Evolutionary conservation across 768 basidiomycete genomes (phyloP), one percentile per base, ranked within the genome.

Genomic region (Heimioporus sp.): DNA sequence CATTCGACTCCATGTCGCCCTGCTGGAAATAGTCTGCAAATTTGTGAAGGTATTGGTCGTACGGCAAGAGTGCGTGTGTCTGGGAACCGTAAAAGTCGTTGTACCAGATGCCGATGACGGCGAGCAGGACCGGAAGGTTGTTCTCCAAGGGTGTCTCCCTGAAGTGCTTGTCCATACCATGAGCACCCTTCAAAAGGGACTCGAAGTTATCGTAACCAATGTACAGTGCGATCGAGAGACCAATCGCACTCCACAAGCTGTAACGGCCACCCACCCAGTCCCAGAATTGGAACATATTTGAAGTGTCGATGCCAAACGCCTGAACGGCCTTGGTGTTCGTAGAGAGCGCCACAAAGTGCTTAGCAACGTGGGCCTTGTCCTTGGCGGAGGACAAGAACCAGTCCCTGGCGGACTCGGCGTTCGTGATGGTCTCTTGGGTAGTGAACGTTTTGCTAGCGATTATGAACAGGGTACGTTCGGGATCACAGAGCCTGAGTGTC

Each of bases 21-120:
- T 98, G 97, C 72, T 98, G 97, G 90, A 99, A 99, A 78, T 98
- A 98, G 72, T 99, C 97, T 35, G 97, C 96, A 63, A 99, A 99
- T 72, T 96, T 97, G 81, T 98, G 92, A 57, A 99, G 76, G 74
- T 99, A 99, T 70, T 99, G 97, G 73, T 99, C 97, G 66, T 99
- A 99, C 0, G 97, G 97, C 39, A 99, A 80, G 38, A 99, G 80
- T 3, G 88, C 92, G 58, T 96, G 91, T 4, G 97, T 98, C 74
- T 99, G 97, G 34, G 96, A 76, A 57, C 92, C 87, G 68, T 96
- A 98, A 73, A 98, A 99, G 76, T 98, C 92, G 69, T 98, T 97
- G 79, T 98, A 99, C 97, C 97, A 99, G 64, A 98, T 79, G 8
- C 97, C 96, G 54, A 97, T 69, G 16, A 90, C 78, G 2, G 90